phyloP scores from a whole-genome alignment of 2,329 filamentous ascomycete species.

The Xylariales sp. region DNA sequence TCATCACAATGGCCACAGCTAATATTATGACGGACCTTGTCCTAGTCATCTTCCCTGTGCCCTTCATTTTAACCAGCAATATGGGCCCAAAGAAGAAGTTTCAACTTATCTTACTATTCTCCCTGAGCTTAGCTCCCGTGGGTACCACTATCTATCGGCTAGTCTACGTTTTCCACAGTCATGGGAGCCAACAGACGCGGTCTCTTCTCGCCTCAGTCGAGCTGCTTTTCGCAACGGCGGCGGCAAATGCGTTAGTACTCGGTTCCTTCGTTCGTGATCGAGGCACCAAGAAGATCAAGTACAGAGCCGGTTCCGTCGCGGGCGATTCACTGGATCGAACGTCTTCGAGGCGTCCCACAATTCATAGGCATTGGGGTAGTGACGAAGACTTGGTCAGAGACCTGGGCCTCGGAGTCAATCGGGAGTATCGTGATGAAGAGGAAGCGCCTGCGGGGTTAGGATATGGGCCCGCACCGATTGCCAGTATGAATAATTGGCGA shows the following conservation, averaged over 20 bases:
- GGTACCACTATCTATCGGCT: slow-evolving; percentile 83
- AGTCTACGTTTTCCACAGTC: slow-evolving; percentile 76
- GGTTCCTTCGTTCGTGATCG: slow-evolving; percentile 93
- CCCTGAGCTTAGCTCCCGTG: slow-evolving; percentile 83
- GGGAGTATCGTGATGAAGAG: slow-evolving; percentile 59
- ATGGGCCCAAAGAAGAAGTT: slow-evolving; percentile 83
- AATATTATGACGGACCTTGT: slow-evolving; percentile 91
- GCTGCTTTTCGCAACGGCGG: slow-evolving; percentile 85
- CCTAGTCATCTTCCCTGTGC: slow-evolving; percentile 88
- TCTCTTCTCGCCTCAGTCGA: slow-evolving; percentile 91
- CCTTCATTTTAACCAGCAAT: slow-evolving; percentile 82
- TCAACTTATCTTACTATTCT: slow-evolving; percentile 83
- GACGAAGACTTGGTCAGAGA: slow-evolving; percentile 90
- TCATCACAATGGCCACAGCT: slow-evolving; percentile 88
- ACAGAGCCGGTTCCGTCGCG: slow-evolving; percentile 71
- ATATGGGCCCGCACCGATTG: slow-evolving; percentile 54
- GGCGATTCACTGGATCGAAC: slow-evolving; percentile 71
- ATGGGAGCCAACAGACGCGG: slow-evolving; percentile 85
- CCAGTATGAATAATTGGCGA: slow-evolving; percentile 60
- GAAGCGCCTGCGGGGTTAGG: slow-evolving; percentile 41
- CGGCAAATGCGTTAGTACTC: slow-evolving; percentile 89
- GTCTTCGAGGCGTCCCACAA: slow-evolving; percentile 58
- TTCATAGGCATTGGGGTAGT: slow-evolving; percentile 81
- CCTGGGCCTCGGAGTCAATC: slow-evolving; percentile 75
- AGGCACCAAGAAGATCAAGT: slow-evolving; percentile 90